Percentiles rank a stretch among this genome's conserved stretches.
phyloP scores from a whole-genome alignment of 2,329 filamentous ascomycete species.

The Clonostachys sp. region DNA sequence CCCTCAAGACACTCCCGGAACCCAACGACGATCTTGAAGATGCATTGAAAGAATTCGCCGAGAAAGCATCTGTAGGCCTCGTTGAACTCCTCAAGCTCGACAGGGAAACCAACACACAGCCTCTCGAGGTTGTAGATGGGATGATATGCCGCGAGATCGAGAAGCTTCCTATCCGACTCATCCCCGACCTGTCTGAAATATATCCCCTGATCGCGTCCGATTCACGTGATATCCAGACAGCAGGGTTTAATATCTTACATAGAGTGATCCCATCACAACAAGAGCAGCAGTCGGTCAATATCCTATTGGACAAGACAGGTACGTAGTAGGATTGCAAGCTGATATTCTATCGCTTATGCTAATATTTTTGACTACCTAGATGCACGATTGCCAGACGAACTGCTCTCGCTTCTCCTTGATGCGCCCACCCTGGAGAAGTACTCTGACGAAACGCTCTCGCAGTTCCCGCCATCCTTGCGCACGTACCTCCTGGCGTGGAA shows the following conservation, averaged over 20 bases:
- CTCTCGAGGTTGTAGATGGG: slow-evolving; percentile 70
- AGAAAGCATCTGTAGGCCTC: slow-evolving; percentile 50
- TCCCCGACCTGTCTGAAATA: slow-evolving; percentile 62
- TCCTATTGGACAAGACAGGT: slow-evolving; percentile 63
- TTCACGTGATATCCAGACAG: slow-evolving; percentile 70
- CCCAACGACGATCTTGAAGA: slow-evolving; percentile 85
- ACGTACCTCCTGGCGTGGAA: slow-evolving; percentile 88
- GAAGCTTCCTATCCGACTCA: slow-evolving; percentile 55
- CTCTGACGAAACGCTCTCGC: slow-evolving; percentile 58
- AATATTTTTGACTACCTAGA: slow-evolving; percentile 24
- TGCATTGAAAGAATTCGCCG: slow-evolving; percentile 58
- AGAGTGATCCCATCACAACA: slow-evolving; percentile 73
- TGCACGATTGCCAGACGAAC: slow-evolving; percentile 74
- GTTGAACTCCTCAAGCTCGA: slow-evolving; percentile 57
- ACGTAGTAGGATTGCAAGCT: slow-evolving; percentile 7
- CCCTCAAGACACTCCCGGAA: slow-evolving; percentile 60
- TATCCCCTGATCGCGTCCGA: slow-evolving; percentile 74
- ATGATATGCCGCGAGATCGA: slow-evolving; percentile 66
- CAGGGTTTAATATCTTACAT: slow-evolving; percentile 77
- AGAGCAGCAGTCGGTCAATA: slow-evolving; percentile 77
- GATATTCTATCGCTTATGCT: neutral
- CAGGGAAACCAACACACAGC: slow-evolving; percentile 47
- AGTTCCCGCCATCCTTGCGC: slow-evolving; percentile 66
- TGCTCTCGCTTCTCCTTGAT: slow-evolving; percentile 79
- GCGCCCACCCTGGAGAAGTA: slow-evolving; percentile 67